These are phyloP conservation scores for Neurospora crassa DNA, from an alignment of 2,329 filamentous ascomycete genomes.

Conservation along the genomic window DNA sequence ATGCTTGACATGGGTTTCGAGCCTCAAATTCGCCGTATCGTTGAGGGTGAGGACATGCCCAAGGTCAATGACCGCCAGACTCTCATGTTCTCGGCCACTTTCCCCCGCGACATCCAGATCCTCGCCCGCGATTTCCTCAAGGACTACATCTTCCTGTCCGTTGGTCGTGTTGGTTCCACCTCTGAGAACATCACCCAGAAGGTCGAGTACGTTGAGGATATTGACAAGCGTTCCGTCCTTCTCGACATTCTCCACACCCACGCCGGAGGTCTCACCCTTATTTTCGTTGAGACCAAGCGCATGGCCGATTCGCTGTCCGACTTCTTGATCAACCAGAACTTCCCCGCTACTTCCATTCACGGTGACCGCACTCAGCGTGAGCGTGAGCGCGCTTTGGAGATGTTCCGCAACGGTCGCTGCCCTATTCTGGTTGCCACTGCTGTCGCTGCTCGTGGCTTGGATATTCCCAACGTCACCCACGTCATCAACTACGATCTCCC, in stretches of 20 bases:
- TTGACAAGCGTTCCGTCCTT: conserved; percentile 95
- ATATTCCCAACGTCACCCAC: conserved; percentile 94
- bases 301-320: conserved; percentile 98
- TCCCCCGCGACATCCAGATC: conserved; percentile 99
- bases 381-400: conserved; percentile 94
- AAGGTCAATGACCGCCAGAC: conserved; percentile 76
- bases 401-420: conserved; percentile 93
- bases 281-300: conserved; percentile 99
- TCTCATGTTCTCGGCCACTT: conserved; percentile 99
- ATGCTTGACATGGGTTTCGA: conserved; percentile 99
- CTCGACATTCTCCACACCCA: conserved; percentile 96
- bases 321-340: conserved; percentile 96
- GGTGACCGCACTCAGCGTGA: conserved; percentile 97
- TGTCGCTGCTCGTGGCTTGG: conserved; percentile 81
- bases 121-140: conserved; percentile 97
- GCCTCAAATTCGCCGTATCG: conserved; percentile 96
- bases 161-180: conserved; percentile 95
- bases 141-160: conserved; percentile 98
- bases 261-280: conserved; percentile 74
- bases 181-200: conserved; percentile 99
- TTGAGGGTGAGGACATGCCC: conserved; percentile 98
- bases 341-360: conserved; percentile 97
- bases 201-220: conserved; percentile 91
- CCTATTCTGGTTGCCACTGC: conserved; percentile 95
- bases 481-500: conserved; percentile 99